Conservation (phyloP, 441 rosid genomes). For the Eugenia klotzschiana region DNA sequence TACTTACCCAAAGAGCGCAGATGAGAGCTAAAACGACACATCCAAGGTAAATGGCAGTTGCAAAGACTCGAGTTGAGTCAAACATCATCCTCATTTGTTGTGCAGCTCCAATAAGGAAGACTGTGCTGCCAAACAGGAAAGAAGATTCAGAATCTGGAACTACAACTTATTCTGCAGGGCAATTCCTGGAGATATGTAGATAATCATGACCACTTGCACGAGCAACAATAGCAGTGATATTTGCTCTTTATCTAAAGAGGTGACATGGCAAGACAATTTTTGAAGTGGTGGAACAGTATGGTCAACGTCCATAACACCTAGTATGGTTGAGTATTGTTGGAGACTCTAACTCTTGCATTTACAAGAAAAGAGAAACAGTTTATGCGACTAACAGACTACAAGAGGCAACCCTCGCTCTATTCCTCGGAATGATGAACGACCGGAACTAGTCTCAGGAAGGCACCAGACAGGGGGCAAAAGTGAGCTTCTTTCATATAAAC, state of each 20-base stretch:
- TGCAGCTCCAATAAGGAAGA: constrained; percentile 63
- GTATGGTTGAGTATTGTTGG: background rate
- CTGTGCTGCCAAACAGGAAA: constrained; percentile 75
- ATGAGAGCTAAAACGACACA: constrained; percentile 61
- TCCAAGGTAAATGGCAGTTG: constrained; percentile 64
- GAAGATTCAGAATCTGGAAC: constrained; percentile 6
- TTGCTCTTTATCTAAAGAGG: background rate
- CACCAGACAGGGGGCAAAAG: background rate
- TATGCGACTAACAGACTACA: background rate
- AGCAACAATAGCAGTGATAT: background rate
- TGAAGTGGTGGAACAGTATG: background rate
- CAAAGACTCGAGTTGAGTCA: constrained; percentile 57
- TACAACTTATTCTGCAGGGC: background rate
- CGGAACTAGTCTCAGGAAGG: background rate
- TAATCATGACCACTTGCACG: background rate
- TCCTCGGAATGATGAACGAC: background rate
- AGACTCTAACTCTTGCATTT: background rate
- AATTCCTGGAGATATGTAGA: background rate
- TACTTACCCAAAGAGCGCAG: constrained; percentile 73
- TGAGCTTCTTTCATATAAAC: background rate
- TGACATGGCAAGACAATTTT: background rate
- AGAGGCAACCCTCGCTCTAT: background rate
- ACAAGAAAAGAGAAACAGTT: background rate
- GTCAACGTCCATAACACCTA: background rate
- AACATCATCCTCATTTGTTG: constrained; percentile 82